Evolutionary conservation across 2,329 filamentous ascomycete species (phyloP).

Genomic region (Colletotrichum lentis): DNA sequence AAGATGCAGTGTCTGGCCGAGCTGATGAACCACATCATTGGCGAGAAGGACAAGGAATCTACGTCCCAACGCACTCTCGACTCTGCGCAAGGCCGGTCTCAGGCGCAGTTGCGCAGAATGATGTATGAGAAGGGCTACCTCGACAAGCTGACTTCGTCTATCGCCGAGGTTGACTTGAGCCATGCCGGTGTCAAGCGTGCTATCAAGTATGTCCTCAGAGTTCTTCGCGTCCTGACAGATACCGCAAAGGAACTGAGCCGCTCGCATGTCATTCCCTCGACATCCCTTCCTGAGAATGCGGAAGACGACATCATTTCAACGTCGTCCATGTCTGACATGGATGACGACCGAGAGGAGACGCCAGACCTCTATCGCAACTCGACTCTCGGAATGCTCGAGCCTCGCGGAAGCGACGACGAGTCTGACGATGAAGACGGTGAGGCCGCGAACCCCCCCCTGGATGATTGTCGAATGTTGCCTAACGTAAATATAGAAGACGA

Average conservation of each 20-base stretch:
- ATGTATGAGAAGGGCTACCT: conserved; percentile 99
- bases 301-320: conserved; percentile 89
- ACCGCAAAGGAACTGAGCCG: conserved; percentile 88
- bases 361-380: conserved; percentile 97
- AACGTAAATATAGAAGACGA: conserved; percentile 59
- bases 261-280: conserved; percentile 74
- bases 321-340: conserved; percentile 87
- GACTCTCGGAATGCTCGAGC: conserved; percentile 92
- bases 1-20: conserved; percentile 88
- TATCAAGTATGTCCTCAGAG: conserved; percentile 94
- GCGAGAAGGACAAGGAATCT: conserved; percentile 74
- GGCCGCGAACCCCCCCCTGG: conserved; percentile 21
- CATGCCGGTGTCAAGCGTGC: conserved; percentile 92
- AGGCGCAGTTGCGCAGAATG: conserved; percentile 85
- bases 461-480: conserved; percentile 36
- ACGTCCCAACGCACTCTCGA: conserved; percentile 45
- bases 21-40: conserved; percentile 91
- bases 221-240: conserved; percentile 84
- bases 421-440: conserved; percentile 76
- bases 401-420: conserved; percentile 80
- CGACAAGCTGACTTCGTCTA: conserved; percentile 84
- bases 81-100: conserved; percentile 62
- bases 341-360: conserved; percentile 89
- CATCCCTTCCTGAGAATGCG: conserved; percentile 70
- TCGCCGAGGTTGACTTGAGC: conserved; percentile 94